Evolutionary conservation across 2,329 filamentous ascomycete genomes (phyloP).

Genomic region (Aspergillus cejpii): DNA sequence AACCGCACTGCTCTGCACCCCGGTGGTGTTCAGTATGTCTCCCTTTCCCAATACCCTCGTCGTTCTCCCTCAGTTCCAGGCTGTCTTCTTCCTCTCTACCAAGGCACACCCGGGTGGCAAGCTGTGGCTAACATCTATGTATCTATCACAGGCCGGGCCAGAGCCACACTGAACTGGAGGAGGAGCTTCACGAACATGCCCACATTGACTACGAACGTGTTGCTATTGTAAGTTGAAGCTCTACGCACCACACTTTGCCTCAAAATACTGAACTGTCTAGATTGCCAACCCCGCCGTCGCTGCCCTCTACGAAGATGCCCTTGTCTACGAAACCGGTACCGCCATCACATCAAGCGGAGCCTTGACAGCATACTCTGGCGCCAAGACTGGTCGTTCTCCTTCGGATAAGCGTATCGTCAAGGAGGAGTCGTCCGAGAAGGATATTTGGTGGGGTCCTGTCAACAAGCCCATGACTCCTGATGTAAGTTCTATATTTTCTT

Average conservation of each 20-base stretch:
- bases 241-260: background rate
- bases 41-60: background rate
- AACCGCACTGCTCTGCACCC: conserved; percentile 94
- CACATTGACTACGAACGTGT: conserved; percentile 99
- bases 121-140: conserved; percentile 10
- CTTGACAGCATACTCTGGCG: conserved; percentile 92
- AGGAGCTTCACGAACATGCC: conserved; percentile 93
- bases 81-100: conserved; percentile 10
- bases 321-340: conserved; percentile 94
- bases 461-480: conserved; percentile 98
- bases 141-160: conserved; percentile 59
- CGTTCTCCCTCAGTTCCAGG: background rate
- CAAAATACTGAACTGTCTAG: conserved; percentile 32
- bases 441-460: conserved; percentile 98
- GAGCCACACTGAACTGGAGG: conserved; percentile 94
- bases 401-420: conserved; percentile 96
- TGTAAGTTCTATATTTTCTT: conserved; percentile 54
- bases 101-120: conserved; percentile 5
- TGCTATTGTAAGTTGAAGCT: conserved; percentile 66
- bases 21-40: conserved; percentile 75
- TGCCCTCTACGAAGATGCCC: conserved; percentile 95
- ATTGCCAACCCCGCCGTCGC: conserved; percentile 90
- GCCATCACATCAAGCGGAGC: conserved; percentile 95
- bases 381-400: conserved; percentile 95
- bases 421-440: conserved; percentile 78